These are phyloP conservation scores for Colletotrichum eleusines DNA, from an alignment of 2,329 filamentous ascomycete genomes.

Conservation along the genomic window DNA sequence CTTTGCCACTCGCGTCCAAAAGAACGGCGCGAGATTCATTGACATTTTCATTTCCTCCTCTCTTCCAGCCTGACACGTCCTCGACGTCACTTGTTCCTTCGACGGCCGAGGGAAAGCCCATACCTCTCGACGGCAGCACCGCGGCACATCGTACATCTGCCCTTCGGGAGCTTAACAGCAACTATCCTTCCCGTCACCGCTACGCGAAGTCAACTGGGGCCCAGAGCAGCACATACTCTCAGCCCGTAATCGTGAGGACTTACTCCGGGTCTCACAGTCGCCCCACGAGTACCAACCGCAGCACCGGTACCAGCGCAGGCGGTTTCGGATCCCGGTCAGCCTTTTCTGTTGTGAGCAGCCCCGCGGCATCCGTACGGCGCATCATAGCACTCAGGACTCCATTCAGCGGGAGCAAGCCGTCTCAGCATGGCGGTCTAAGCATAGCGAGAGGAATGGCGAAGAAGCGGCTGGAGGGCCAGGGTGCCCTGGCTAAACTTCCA, in stretches of 20 bases:
- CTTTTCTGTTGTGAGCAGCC: conserved; percentile 36
- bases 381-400: conserved; percentile 43
- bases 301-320: conserved; percentile 24
- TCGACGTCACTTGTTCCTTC: conserved; percentile 66
- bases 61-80: conserved; percentile 62
- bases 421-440: conserved; percentile 56
- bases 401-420: conserved; percentile 50
- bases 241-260: conserved; percentile 75
- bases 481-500: conserved; percentile 62
- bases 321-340: conserved; percentile 15
- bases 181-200: conserved; percentile 67
- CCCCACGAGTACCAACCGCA: conserved; percentile 48
- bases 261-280: conserved; percentile 64
- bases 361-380: conserved; percentile 43
- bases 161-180: conserved; percentile 69
- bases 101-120: conserved; percentile 67
- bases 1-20: conserved; percentile 38
- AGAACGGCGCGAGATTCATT: conserved; percentile 49
- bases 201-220: conserved; percentile 69
- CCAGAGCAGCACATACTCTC: conserved; percentile 70
- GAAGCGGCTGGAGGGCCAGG: conserved; percentile 48
- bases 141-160: conserved; percentile 70
- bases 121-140: conserved; percentile 68
- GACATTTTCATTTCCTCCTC: conserved; percentile 62
- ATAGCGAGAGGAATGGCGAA: conserved; percentile 60